Percentiles rank a stretch among this genome's conserved stretches.
These are phyloP conservation scores for Saccharum spontaneum DNA, from an alignment of 176 grass and related monocot species.

Conservation along the genomic window DNA sequence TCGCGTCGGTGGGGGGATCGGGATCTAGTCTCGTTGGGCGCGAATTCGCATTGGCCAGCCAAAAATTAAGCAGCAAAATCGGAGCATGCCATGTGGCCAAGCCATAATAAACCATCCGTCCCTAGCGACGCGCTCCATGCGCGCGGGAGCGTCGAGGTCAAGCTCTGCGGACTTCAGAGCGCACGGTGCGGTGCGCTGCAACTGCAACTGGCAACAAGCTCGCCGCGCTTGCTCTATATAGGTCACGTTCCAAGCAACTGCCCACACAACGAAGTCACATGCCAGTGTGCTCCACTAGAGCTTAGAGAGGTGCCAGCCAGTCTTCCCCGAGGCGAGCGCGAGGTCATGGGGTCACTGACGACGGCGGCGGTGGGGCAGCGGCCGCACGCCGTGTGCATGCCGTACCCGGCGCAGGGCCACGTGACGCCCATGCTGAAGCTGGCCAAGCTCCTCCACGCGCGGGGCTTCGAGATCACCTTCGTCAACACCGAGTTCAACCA, in stretches of 20 bases:
- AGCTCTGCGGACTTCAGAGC: too few species aligned
- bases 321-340: not conserved
- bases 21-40: too few species aligned
- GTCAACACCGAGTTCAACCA: slow-evolving; percentile 60
- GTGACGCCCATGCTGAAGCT: slow-evolving; percentile 56
- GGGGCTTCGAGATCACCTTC: slow-evolving; percentile 67
- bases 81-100: too few species aligned
- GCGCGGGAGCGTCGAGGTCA: too few species aligned
- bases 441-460: slow-evolving; percentile 48
- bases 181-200: too few species aligned
- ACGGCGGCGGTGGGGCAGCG: not conserved
- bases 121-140: too few species aligned
- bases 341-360: slow-evolving; percentile 1
- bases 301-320: not conserved
- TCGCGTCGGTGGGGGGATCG: too few species aligned
- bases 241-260: not conserved
- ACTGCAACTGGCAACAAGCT: too few species aligned
- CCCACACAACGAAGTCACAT: not conserved
- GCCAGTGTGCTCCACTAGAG: not conserved
- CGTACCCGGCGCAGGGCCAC: slow-evolving; percentile 57
- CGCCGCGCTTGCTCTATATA: not conserved
- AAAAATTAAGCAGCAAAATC: too few species aligned
- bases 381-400: slow-evolving; percentile 54
- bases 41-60: too few species aligned
- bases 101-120: too few species aligned